phyloP scores from a whole-genome alignment of 2,329 filamentous ascomycete genomes.

The Capronia americana region DNA sequence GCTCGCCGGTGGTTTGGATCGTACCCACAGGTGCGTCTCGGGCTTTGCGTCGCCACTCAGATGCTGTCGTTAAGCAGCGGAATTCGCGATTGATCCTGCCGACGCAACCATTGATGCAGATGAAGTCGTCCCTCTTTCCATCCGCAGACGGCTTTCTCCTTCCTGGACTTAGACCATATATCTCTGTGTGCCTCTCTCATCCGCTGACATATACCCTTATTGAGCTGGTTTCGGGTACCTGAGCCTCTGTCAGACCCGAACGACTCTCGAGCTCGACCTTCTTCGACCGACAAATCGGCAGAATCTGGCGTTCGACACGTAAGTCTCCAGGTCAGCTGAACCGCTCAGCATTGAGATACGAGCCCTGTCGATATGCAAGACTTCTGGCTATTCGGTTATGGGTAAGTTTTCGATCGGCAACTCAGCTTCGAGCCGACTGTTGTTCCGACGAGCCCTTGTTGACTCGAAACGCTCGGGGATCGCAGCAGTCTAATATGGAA shows the following conservation, averaged over 20 bases:
- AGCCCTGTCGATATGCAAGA: conserved; percentile 57
- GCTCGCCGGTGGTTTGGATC: conserved; percentile 10
- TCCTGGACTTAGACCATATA: conserved; percentile 16
- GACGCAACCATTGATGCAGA: conserved; percentile 20
- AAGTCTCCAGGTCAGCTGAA: conserved; percentile 10
- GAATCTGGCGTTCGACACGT: neutral
- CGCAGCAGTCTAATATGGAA: conserved; percentile 95
- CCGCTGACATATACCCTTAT: conserved; percentile 7
- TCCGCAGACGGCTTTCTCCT: conserved; percentile 18
- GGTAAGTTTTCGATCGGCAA: conserved; percentile 59
- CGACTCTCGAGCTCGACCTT: neutral
- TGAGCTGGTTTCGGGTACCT: conserved; percentile 1
- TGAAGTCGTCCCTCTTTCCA: conserved; percentile 13
- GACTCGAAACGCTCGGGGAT: neutral
- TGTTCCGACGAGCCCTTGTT: conserved; percentile 24
- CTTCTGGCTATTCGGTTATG: conserved; percentile 97
- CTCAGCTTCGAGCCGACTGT: neutral
- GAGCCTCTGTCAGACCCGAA: conserved; percentile 1
- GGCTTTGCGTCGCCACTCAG: conserved; percentile 17
- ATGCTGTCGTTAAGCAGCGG: conserved; percentile 16
- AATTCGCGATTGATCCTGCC: conserved; percentile 20
- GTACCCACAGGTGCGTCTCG: conserved; percentile 13
- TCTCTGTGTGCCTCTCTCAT: conserved; percentile 8
- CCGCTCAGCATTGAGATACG: conserved; percentile 11
- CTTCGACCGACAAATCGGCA: conserved; percentile 6